Base-by-base conservation (phyloP, 2,329 filamentous ascomycete genomes). In the Ascochyta clinopodiicola region DNA sequence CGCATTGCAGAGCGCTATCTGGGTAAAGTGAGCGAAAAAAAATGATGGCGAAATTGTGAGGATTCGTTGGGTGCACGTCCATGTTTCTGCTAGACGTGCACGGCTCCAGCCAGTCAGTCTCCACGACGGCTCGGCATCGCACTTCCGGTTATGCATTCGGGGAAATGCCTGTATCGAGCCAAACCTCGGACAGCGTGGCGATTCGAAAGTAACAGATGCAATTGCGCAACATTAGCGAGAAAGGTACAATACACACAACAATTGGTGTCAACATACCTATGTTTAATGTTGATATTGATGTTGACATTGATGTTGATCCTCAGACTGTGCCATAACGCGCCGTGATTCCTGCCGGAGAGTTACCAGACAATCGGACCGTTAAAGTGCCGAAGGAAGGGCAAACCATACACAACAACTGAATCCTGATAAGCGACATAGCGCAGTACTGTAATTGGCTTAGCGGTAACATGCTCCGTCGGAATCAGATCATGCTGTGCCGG, bases 321-420 rank as follows among this genome's bases (percentile, higher is more conserved):
- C 42, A 31, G 24, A 34, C 4, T 22, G 21, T 42, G 40, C 40
- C 40, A 8, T 24, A 45, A 15, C 10, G 37, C 37, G 36, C 43
- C 29, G n/a, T 32, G 8, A 44, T 38, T 32, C 27, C 34, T 44
- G n/a, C 21, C 45, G 45, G 51, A 42, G 24, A 25, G 15, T 45
- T 50, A 45, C 51, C 45, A 45, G n/a, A 31, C 9, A 35, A 45
- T 49, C 45, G 45, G 40, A 45, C 40, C 51, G 42, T 44, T 17
- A 6, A 9, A 40, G 17, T 19, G 29, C 15, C 12, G 22, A 48
- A 25, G 13, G 34, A 36, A 29, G n/a, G 13, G 19, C 13, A 24
- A 22, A 19, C 32, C n/a, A 13, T 17, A 17, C 12, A n/a, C 19
- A 15, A 15, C 22, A 19, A 13, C 7, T 12, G 4, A 17, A 1